Evolutionary conservation across 768 basidiomycete genomes (phyloP), one percentile per base, ranked within the genome.

Genomic region (Panus rudis): DNA sequence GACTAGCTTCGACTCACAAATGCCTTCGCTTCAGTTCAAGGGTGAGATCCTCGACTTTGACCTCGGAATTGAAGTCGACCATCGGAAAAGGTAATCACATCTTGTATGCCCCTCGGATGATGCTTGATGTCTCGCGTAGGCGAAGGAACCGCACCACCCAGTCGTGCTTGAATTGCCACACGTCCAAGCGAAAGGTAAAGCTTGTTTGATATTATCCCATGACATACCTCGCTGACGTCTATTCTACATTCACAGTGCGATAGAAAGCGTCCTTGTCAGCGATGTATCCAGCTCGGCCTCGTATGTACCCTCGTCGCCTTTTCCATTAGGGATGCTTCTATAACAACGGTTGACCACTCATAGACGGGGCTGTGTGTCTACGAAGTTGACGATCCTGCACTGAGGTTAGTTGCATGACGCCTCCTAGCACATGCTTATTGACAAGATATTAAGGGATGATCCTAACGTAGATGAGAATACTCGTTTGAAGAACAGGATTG

Each of bases 281-380:
- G 90, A 39, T 93, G 90, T 63, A 92, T 92, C 45, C 86, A 92
- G 50, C 76, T 92, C 17, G 89, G 90, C 43, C 65, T 93, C 62
- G 90, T 90, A 66, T 48, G 57, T 49, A 16, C 33, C 20, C 19
- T 26, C 33, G 2, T 38, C 3, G 17, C 23, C 13, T 47, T 62
- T 55, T 51, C 26, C 16, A n/a, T 42, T 47, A 20, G 11, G 19
- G 14, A 25, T 6, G 12, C 25, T 24, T 17, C 33, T 41, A 19
- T 23, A 19, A 21, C 16, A 16, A n/a, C n/a, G n/a, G n/a, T n/a
- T 14, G 33, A 28, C 43, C 23, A 22, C 38, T 52, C 33, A 4
- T 33, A 91, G 87, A 93, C 92, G 17, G 92, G 92, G 39, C 83
- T 93, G 14, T 94, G 92, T 61, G 90, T 94, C 1, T 94, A 94